Base-by-base conservation (phyloP, 495 filamentous ascomycete species). In the Penicillium steckii region DNA sequence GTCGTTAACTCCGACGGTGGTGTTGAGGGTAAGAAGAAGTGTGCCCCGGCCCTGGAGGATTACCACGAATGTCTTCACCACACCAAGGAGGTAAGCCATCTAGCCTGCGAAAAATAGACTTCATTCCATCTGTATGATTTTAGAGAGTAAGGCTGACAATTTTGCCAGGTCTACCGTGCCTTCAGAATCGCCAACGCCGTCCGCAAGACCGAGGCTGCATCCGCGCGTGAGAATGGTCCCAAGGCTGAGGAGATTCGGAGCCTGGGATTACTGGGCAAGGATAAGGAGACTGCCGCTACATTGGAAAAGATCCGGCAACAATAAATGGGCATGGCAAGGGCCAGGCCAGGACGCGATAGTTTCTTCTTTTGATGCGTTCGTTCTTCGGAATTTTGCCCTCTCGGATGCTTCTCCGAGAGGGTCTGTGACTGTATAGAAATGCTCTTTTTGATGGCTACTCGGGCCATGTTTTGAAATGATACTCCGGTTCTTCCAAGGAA, bases 11-110 rank as follows among this genome's bases (percentile, higher is more conserved):
- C 87, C 43, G 79, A 76, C 46, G 71, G 84, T 38, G 85, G 89
- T 19, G 86, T 92, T 61, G 78, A 83, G 8, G 91, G 91, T 40
- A 93, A 89, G 75, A 87, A 85, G 77, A 96, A 95, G 77, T 99
- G 94, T 69, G 66, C 80, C 33, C 89, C 89, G n/a, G 85, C 84
- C 26, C 75, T 96, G 56, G 94, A 97, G 66, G 94, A 99, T 65
- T 97, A 97, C 79, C 89, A 95, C 73, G 94, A 98, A 78, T 98
- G 95, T 76, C 79, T 98, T 65, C 93, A 98, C 69, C 94, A 98
- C 79, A 87, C 82, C 74, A 97, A 97, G 76, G 94, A 98, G 90
- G 94, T 96, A 59, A 58, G 81, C 71, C 46, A 13, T 32, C 29
- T n/a, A 23, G n/a, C 8, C 22, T 46, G 25, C 17, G 43, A 63